phyloP scores from a whole-genome alignment of 768 basidiomycete genomes.

The Tricholoma saponaceum region DNA sequence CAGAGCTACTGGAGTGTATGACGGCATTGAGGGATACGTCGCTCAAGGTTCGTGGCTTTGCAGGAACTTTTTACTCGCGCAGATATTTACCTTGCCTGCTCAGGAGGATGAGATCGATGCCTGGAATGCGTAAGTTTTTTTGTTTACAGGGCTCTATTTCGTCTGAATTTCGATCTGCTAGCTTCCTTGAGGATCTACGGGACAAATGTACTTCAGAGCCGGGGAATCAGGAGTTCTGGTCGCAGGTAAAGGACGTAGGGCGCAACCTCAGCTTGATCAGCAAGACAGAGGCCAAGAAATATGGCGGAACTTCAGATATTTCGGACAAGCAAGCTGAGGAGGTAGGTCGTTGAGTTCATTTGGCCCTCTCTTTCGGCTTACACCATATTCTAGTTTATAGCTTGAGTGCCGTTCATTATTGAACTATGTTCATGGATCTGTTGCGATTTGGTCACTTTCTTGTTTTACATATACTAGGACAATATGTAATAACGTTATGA shows the following conservation, averaged over 20 bases:
- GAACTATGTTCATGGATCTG: neutral
- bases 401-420: neutral
- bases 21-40: constrained; percentile 60
- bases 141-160: neutral
- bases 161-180: constrained; percentile 19
- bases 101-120: constrained; percentile 81
- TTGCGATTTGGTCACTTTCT: neutral
- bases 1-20: constrained; percentile 76
- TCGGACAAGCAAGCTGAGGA: constrained; percentile 49
- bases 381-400: neutral
- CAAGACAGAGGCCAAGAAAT: constrained; percentile 52
- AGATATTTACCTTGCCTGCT: neutral
- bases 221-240: constrained; percentile 72
- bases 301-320: constrained; percentile 54
- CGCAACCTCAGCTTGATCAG: constrained; percentile 58
- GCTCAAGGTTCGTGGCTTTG: constrained; percentile 43
- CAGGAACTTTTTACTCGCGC: neutral
- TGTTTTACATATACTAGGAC: neutral
- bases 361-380: neutral
- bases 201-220: constrained; percentile 45
- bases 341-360: constrained; percentile 33
- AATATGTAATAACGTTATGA: neutral
- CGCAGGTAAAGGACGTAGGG: constrained; percentile 45
- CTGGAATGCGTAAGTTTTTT: constrained; percentile 64
- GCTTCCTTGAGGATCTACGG: constrained; percentile 61